Percentiles rank a stretch among this genome's conserved stretches.
Conservation (phyloP, 176 grass and related monocot genomes). For the Areca catechu region DNA sequence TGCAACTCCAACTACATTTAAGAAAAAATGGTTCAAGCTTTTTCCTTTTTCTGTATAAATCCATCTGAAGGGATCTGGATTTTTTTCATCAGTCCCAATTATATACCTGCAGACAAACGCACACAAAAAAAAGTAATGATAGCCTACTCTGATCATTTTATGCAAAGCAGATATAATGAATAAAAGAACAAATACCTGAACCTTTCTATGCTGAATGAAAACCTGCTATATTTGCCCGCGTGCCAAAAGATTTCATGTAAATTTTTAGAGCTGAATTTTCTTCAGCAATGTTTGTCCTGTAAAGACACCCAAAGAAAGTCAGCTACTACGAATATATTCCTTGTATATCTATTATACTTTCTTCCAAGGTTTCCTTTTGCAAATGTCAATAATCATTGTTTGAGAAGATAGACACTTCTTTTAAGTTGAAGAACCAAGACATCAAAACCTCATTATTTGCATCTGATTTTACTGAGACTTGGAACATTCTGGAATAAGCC, state of each 20-base stretch:
- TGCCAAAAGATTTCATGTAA: slow-evolving; percentile 8
- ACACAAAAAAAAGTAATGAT: neutral
- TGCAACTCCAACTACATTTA: too few relatives aligned
- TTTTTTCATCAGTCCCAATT: slow-evolving; percentile 10
- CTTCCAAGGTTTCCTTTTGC: too few relatives aligned
- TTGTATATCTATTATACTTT: too few relatives aligned
- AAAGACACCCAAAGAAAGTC: neutral
- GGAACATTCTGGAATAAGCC: slow-evolving; percentile 83
- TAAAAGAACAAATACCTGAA: neutral
- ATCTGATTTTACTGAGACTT: slow-evolving; percentile 54
- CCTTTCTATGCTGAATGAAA: neutral
- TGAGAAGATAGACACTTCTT: neutral
- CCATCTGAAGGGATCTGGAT: slow-evolving; percentile 4
- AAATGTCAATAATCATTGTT: neutral
- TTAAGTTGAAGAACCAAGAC: neutral
- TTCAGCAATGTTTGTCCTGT: slow-evolving; percentile 5
- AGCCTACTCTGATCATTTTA: neutral
- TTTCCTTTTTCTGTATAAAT: neutral
- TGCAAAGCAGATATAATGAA: neutral
- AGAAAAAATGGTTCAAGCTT: too few relatives aligned
- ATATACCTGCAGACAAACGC: slow-evolving; percentile 2
- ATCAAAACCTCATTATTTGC: slow-evolving; percentile 33
- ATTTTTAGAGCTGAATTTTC: neutral
- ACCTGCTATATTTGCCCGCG: neutral
- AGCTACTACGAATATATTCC: neutral